Evolutionary conservation across 306 rosid species (phyloP), one percentile per base, ranked within the genome.

Genomic region (Trifolium pratense): DNA sequence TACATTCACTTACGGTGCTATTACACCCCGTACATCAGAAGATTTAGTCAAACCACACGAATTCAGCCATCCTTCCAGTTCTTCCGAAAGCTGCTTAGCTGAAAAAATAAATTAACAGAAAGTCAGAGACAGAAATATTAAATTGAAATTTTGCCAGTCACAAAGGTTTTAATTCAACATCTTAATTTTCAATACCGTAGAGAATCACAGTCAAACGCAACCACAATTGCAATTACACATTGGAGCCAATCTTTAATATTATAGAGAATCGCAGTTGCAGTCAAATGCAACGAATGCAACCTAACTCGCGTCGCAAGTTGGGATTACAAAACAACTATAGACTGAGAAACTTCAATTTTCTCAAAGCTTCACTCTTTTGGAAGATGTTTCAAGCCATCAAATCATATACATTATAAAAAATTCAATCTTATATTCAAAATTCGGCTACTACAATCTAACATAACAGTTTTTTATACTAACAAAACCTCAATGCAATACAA

Each of bases 1-100:
- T 2, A 43, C 20, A 65, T 65, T 16, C 17, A 84, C 98, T 88
- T 87, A 92, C 96, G 98, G 98, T 84, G 98, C 98, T 84, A 92
- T 92, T 56, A 90, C 91, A 68, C 92, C 98, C 21, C 96, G 83
- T 8, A 88, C 96, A 58, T 90, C 92, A 61, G 94, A 70, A 78
- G 94, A 87, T 70, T 92, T 87, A 8, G 84, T 39, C 58, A 92
- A 75, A 64, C 89, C 91, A 73, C 86, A 73, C 2, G 78, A 88
- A 53, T 85, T 79, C 61, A 92, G 68, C 98, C 98, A 92, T 59
- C 89, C 94, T 55, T 90, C 96, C 34, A 92, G 84, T 78, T 92
- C 92, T 76, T 85, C 91, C 1, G 89, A 70, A 39, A 92, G 81
- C 73, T 85, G 64, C 52, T 57, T 76, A 64, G 98, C 98, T 92